Evolutionary conservation across 441 rosid genomes (phyloP).

Genomic region (Macaranga tanarius): DNA sequence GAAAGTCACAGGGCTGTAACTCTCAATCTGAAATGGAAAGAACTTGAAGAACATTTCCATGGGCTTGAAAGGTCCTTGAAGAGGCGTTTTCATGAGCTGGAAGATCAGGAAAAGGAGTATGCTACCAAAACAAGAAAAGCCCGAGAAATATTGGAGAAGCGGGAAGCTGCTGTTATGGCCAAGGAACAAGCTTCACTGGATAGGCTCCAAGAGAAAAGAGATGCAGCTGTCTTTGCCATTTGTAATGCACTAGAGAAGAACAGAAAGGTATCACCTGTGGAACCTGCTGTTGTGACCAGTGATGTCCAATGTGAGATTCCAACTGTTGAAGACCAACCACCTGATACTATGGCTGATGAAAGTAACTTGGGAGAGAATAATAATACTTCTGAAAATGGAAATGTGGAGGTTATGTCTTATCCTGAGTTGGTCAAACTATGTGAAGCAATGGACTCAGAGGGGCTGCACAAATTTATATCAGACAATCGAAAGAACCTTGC

Average conservation of each 20-base stretch:
- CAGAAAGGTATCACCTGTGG: conserved; percentile 39
- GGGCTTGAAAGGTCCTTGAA: conserved; percentile 97
- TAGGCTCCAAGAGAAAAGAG: conserved; percentile 86
- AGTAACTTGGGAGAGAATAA: conserved; percentile 48
- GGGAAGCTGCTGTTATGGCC: conserved; percentile 73
- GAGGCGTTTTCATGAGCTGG: conserved; percentile 94
- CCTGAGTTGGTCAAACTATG: conserved; percentile 75
- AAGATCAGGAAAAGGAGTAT: conserved; percentile 83
- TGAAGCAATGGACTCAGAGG: conserved; percentile 77
- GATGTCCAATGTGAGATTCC: conserved; percentile 41
- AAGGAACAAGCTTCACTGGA: conserved; percentile 72
- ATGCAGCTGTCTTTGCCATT: conserved; percentile 70
- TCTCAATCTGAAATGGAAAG: conserved; percentile 93
- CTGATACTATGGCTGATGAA: conserved; percentile 43
- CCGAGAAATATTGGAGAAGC: conserved; percentile 61
- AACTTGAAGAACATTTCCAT: conserved; percentile 92
- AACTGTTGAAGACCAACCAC: conserved; percentile 40
- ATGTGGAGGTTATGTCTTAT: conserved; percentile 60
- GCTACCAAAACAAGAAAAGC: conserved; percentile 75
- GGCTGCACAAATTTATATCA: conserved; percentile 89
- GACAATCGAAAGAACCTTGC: conserved; percentile 98
- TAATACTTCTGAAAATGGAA: conserved; percentile 47
- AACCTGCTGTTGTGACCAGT: conserved; percentile 38
- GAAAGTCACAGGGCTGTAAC: conserved; percentile 86
- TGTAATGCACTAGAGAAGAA: conserved; percentile 61